Base-by-base conservation (phyloP, 495 filamentous ascomycete genomes). In the Friedmanniomyces simplex region DNA sequence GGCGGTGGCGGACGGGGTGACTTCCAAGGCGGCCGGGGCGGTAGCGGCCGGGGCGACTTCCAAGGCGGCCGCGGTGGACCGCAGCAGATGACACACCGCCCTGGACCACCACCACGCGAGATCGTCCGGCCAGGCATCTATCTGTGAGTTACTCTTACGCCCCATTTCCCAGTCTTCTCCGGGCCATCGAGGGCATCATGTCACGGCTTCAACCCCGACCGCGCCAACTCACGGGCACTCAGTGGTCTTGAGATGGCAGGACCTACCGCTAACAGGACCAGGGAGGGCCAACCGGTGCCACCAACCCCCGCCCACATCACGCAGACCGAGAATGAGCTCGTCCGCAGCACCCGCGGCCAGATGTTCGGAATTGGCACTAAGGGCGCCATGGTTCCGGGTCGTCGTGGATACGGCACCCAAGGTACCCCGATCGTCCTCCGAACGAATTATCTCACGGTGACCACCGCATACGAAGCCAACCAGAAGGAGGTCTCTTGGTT, bases 361-460 rank as follows among this genome's bases (percentile, higher is more conserved):
- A 45, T 39, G 36, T 56, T 55, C 50, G 20, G 11, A 32, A 16
- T 34, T 46, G 55, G 56, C 26, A 36, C n/a, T 12, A 45, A 48
- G 30, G 25, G n/a, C 30, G 24, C 50, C 20, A 55, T 25, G 12
- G 57, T 73, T 20, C 72, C 72, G 18, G 62, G 61, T 0, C 72
- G 76, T 2, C 74, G 72, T 11, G 71, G 66, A 1, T 80, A 75
- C 63, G 77, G 74, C 5, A 73, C 63, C 1, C n/a, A 57, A 22
- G 77, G 77, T 14, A 46, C 28, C 14, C 0, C 37, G 1, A 67
- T 75, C 21, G 53, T 68, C 0, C 63, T 79, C 0, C 68, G 76
- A 16, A 68, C 76, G 0, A 78, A 80, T 53, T 77, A 76, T 59
- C 73, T 79, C 55, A 41, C 66, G 3, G 22, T 79, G 18, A 59